phyloP scores from a whole-genome alignment of 192 early-diverging fungal species.

The Linnemannia exigua region DNA sequence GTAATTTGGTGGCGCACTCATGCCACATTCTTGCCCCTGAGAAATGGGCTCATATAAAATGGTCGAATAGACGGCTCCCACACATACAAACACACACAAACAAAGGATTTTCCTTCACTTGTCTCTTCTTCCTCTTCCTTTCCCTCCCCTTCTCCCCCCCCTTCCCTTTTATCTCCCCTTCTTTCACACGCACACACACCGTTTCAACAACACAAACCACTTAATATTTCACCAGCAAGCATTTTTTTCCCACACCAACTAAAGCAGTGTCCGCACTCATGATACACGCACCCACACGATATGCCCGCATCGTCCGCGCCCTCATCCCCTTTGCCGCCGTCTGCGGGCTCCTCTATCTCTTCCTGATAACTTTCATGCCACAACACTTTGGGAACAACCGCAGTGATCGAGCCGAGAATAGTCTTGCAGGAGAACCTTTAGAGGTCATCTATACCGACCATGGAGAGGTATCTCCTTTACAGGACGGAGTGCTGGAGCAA shows the following conservation, averaged over 20 bases:
- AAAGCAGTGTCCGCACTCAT: constrained; percentile 2
- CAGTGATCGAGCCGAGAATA: not conserved
- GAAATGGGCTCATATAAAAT: not conserved
- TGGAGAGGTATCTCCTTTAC: not conserved
- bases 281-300: constrained; percentile 42
- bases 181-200: too few relatives aligned
- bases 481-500: not conserved
- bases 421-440: not conserved
- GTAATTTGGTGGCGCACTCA: not conserved
- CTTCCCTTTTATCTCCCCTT: too few relatives aligned
- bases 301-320: constrained; percentile 31
- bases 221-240: not conserved
- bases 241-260: not conserved
- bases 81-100: too few relatives aligned
- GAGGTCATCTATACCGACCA: not conserved
- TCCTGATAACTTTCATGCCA: constrained; percentile 32
- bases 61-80: not conserved
- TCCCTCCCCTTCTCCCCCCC: too few relatives aligned
- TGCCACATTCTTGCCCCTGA: not conserved
- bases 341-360: constrained; percentile 30
- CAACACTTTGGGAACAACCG: constrained; percentile 19
- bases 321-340: constrained; percentile 29
- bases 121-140: not conserved
- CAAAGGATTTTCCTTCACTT: not conserved
- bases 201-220: too few relatives aligned